Evolutionary conservation across 805 yeast species (phyloP).

Genomic region (Blastobotrys attinorum): DNA sequence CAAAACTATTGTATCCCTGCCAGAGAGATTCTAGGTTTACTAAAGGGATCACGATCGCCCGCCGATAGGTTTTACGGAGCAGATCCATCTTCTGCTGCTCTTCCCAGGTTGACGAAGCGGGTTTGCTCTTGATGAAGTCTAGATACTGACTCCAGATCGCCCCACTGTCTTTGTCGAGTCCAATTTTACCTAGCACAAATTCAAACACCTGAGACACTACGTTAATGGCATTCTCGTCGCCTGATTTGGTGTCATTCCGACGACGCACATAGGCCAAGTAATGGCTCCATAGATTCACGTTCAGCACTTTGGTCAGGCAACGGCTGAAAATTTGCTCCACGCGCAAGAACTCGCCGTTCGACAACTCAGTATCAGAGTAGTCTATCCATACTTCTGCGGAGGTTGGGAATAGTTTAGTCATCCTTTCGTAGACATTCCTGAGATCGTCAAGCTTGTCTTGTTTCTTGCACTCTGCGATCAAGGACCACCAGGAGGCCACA

Average conservation of each 20-base stretch:
- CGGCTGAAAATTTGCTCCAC: constrained; percentile 62
- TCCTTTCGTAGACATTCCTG: constrained; percentile 48
- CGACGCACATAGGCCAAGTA: constrained; percentile 74
- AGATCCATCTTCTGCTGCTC: constrained; percentile 72
- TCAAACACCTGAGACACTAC: constrained; percentile 76
- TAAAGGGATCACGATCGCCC: constrained; percentile 68
- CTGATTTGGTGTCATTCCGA: constrained; percentile 53
- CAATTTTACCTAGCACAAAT: constrained; percentile 69
- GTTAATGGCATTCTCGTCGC: constrained; percentile 72
- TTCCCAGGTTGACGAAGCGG: constrained; percentile 61
- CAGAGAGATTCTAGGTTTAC: constrained; percentile 68
- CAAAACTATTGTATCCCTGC: constrained; percentile 77
- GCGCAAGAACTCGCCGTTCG: constrained; percentile 53
- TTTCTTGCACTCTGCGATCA: constrained; percentile 40
- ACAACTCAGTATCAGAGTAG: constrained; percentile 58
- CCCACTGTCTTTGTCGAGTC: constrained; percentile 65
- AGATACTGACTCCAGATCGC: constrained; percentile 76
- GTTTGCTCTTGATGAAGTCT: constrained; percentile 63
- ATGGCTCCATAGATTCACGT: constrained; percentile 65
- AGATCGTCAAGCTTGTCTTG: constrained; percentile 56
- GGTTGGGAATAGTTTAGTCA: constrained; percentile 57
- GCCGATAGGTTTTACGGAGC: constrained; percentile 63
- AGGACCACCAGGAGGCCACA: constrained; percentile 47
- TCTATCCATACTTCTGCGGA: constrained; percentile 68
- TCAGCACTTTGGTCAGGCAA: constrained; percentile 53